Base-by-base conservation (phyloP, 106 monocot species). In the Dendrobium catenatum region DNA sequence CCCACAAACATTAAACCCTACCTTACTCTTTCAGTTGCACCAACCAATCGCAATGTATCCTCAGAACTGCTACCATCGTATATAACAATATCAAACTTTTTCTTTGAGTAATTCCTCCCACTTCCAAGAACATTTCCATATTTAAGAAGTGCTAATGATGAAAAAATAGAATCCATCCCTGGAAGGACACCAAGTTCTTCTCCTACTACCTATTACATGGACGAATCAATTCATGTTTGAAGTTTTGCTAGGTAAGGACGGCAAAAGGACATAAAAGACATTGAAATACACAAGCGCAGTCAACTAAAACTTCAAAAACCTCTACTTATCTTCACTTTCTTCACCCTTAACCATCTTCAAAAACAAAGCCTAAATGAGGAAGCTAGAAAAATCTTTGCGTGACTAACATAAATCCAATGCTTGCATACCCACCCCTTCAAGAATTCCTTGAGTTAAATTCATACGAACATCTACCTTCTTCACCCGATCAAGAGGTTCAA, bases 101-200 rank as follows among this genome's bases (percentile, higher is more conserved):
- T 41, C 15, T 76, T 9, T 73, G 85, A 76, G 44, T 64, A 26
- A 77, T 79, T 82, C 67, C 82, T 87, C 79, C 61, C 78, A 64
- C 49, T 73, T n/a, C 92, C 84, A 79, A 92, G 72, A 80, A 94
- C 90, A 83, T 89, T 87, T 51, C 86, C 81, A 72, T 88, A 81
- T 55, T 94, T 92, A 44, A 90, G 89, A 79, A 96, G 84, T 74
- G 86, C 84, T 78, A 96, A 84, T 24, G 88, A 90, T 49, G 96
- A 86, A 55, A 90, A 89, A 33, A 94, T 86, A 16, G 96, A 90
- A 86, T 96, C 96, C 96, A 96, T 96, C 37, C 96, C 96, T 42
- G 93, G 90, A 41, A 96, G 80, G 43, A 96, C 90, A 73, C 96
- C 96, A 68, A 96, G 94, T 82, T 96, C 96, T 86, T 96, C 96